phyloP scores from a whole-genome alignment of 2,329 filamentous ascomycete species.

The Ambrosiella beaveri region DNA sequence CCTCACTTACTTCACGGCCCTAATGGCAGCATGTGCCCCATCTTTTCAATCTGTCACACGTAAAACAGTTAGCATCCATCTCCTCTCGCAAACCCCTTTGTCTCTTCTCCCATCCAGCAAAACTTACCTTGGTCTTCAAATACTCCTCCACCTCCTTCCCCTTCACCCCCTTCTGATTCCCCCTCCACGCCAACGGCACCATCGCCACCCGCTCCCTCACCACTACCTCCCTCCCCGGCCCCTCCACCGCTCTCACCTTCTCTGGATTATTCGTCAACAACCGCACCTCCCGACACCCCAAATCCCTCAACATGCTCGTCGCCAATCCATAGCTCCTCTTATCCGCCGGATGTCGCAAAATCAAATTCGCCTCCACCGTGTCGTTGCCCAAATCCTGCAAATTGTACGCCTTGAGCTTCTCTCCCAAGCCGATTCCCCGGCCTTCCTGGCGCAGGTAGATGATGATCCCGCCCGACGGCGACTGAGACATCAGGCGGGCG shows the following conservation, averaged over 20 bases:
- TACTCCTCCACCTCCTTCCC: conserved; percentile 88
- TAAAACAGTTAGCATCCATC: conserved; percentile 4
- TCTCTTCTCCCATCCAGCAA: neutral
- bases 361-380: conserved; percentile 86
- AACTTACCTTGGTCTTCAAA: conserved; percentile 68
- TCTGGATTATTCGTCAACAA: conserved; percentile 94
- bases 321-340: conserved; percentile 91
- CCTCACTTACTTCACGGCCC: conserved; percentile 14
- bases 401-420: conserved; percentile 97
- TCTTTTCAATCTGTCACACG: conserved; percentile 54
- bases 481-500: conserved; percentile 73
- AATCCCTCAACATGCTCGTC: conserved; percentile 79
- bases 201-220: conserved; percentile 86
- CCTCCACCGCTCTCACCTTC: conserved; percentile 87
- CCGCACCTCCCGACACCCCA: conserved; percentile 62
- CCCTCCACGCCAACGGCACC: conserved; percentile 88
- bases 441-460: conserved; percentile 94
- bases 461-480: conserved; percentile 63
- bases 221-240: conserved; percentile 69
- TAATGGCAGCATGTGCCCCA: conserved; percentile 64
- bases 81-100: neutral
- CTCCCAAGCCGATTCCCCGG: conserved; percentile 79
- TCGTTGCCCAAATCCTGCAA: conserved; percentile 93
- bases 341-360: conserved; percentile 83
- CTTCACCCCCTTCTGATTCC: conserved; percentile 55